Evolutionary conservation across 2,329 filamentous ascomycete genomes (phyloP).

Genomic region (Phialophora macrospora): DNA sequence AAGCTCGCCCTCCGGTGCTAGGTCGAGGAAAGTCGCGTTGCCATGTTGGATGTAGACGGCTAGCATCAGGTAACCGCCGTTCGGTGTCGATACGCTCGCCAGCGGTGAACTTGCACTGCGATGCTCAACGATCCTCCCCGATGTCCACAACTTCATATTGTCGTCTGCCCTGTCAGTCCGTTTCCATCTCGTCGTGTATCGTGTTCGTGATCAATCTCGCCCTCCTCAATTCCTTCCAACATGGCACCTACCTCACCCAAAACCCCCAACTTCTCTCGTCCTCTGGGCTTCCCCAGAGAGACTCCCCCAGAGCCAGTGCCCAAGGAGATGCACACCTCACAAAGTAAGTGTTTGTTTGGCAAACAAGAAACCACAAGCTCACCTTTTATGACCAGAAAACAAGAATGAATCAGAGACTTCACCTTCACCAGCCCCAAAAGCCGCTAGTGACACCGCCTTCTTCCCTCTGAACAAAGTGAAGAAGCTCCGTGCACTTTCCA

Average conservation of each 20-base stretch:
- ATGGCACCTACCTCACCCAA: constrained; percentile 27
- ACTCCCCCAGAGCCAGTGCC: constrained; percentile 10
- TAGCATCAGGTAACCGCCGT: not conserved
- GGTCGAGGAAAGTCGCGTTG: not conserved
- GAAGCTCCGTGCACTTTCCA: not conserved
- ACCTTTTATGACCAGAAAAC: not conserved
- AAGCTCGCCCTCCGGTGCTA: not conserved
- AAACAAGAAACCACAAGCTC: constrained; percentile 2
- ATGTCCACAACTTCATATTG: constrained; percentile 7
- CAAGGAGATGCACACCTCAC: constrained; percentile 8
- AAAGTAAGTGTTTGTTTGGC: not conserved
- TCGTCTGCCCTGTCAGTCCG: not conserved
- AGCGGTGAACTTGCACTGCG: constrained; percentile 10
- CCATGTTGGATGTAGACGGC: not conserved
- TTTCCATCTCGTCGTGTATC: not conserved
- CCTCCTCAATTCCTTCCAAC: constrained; percentile 13
- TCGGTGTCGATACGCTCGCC: constrained; percentile 10
- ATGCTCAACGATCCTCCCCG: constrained; percentile 12
- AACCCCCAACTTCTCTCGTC: constrained; percentile 34
- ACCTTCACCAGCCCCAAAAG: constrained; percentile 7
- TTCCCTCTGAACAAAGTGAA: not conserved
- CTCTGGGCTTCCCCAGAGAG: constrained; percentile 1
- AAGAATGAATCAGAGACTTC: constrained; percentile 11
- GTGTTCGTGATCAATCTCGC: constrained; percentile 3
- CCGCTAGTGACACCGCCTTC: constrained; percentile 13